phyloP scores from a whole-genome alignment of 305 asterid species.

The Solanum hybrid region DNA sequence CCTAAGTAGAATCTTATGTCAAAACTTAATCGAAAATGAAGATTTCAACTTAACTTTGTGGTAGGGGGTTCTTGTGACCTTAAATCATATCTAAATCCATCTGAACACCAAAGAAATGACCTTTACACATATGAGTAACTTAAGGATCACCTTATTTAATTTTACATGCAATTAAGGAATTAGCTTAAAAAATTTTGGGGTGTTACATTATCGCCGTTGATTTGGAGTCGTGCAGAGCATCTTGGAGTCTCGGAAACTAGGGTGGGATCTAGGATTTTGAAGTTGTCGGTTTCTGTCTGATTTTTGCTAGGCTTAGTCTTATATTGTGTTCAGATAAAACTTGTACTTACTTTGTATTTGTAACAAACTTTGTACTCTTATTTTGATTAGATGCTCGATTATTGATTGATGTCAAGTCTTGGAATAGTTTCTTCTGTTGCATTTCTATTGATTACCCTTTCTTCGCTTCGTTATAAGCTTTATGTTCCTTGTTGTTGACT shows the following conservation, averaged over 20 bases:
- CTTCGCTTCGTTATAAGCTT: neutral
- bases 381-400: neutral
- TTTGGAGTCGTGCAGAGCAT: neutral
- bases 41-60: too few relatives aligned
- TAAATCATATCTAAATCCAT: too few relatives aligned
- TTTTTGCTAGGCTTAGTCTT: neutral
- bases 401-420: neutral
- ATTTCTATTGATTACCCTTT: neutral
- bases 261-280: neutral
- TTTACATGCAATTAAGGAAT: too few relatives aligned
- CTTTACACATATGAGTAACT: too few relatives aligned
- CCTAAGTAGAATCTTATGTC: too few relatives aligned
- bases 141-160: too few relatives aligned
- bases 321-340: neutral
- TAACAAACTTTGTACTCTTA: neutral
- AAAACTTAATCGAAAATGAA: too few relatives aligned
- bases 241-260: neutral
- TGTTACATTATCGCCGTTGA: too few relatives aligned
- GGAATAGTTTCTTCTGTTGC: neutral
- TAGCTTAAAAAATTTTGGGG: too few relatives aligned
- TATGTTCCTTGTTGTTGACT: neutral
- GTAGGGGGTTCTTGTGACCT: too few relatives aligned
- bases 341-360: neutral
- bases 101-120: too few relatives aligned
- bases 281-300: neutral